phyloP scores from a whole-genome alignment of 1,284 basidiomycete species.

The Rhodotorula glutinis region DNA sequence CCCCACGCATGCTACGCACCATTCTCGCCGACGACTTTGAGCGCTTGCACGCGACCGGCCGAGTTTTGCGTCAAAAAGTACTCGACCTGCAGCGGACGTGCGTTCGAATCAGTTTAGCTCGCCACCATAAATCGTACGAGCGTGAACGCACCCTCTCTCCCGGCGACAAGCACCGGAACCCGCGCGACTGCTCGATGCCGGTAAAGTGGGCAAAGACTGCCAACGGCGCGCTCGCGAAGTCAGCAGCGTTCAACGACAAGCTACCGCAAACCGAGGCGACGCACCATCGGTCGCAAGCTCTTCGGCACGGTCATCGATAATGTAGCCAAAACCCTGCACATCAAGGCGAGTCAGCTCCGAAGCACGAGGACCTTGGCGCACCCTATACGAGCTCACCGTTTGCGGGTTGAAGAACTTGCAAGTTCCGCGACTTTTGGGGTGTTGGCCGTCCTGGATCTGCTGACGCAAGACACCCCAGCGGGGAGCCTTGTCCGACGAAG shows the following conservation, averaged over 20 bases:
- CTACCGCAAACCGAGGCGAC: neutral
- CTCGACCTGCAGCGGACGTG: neutral
- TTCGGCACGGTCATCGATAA: constrained; percentile 9
- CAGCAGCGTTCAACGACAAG: no score
- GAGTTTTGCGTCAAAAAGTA: constrained; percentile 9
- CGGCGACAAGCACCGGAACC: constrained; percentile 14
- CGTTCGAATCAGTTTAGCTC: neutral
- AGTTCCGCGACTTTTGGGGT: neutral
- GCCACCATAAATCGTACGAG: no score
- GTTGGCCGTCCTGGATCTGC: constrained; percentile 5
- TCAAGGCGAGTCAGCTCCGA: no score
- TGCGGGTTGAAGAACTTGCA: constrained; percentile 11
- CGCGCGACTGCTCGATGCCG: constrained; percentile 1
- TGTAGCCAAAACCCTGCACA: constrained; percentile 23
- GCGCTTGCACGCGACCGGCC: constrained; percentile 1
- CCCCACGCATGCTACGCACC: neutral
- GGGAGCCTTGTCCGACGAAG: neutral
- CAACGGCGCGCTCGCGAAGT: no score
- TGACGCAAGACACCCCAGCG: neutral
- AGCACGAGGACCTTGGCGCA: no score
- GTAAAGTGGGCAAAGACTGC: constrained; percentile 27
- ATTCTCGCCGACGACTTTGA: constrained; percentile 8
- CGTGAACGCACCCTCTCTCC: constrained; percentile 2
- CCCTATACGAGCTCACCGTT: neutral
- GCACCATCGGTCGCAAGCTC: constrained; percentile 7